Percentiles rank a stretch among this genome's conserved stretches.
Evolutionary conservation across 495 filamentous ascomycete species (phyloP).

Genomic region (Lentithecium fluviatile): DNA sequence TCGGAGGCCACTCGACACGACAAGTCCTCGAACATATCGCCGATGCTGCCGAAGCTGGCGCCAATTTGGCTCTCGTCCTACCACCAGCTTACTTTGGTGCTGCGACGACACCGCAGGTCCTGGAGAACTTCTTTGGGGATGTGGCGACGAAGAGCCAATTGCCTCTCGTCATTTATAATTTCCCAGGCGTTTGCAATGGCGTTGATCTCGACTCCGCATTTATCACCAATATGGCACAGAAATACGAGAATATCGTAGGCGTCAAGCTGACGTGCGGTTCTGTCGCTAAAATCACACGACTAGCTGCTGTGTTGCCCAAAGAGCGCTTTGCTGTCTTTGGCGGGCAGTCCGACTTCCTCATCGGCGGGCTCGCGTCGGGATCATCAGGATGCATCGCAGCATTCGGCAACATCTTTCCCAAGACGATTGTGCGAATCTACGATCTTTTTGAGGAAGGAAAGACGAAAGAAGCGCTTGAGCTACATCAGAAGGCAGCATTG

Average conservation of each 20-base stretch:
- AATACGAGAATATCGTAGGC: conserved; percentile 57
- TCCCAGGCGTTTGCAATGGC: conserved; percentile 69
- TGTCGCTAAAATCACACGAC: conserved; percentile 63
- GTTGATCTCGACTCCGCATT: conserved; percentile 65
- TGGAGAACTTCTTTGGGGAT: conserved; percentile 61
- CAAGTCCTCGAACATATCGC: conserved; percentile 59
- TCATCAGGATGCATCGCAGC: conserved; percentile 63
- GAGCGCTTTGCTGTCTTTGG: conserved; percentile 63
- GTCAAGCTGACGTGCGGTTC: conserved; percentile 70
- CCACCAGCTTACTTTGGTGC: conserved; percentile 23
- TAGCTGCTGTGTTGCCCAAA: conserved; percentile 53
- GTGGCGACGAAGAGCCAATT: conserved; percentile 53
- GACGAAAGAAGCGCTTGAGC: conserved; percentile 52
- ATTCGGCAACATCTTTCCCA: conserved; percentile 66
- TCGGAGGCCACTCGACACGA: conserved; percentile 58
- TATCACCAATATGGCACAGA: conserved; percentile 53
- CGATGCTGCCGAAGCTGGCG: conserved; percentile 58
- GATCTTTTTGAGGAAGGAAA: conserved; percentile 53
- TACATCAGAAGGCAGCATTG: conserved; percentile 54
- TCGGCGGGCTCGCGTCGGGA: conserved; percentile 60
- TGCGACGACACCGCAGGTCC: conserved; percentile 53
- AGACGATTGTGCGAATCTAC: conserved; percentile 54
- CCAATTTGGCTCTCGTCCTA: conserved; percentile 61
- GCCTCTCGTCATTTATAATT: conserved; percentile 68
- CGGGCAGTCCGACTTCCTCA: conserved; percentile 68